Conservation (phyloP, 2,329 filamentous ascomycete species). For the Pseudopyricularia javanii region DNA sequence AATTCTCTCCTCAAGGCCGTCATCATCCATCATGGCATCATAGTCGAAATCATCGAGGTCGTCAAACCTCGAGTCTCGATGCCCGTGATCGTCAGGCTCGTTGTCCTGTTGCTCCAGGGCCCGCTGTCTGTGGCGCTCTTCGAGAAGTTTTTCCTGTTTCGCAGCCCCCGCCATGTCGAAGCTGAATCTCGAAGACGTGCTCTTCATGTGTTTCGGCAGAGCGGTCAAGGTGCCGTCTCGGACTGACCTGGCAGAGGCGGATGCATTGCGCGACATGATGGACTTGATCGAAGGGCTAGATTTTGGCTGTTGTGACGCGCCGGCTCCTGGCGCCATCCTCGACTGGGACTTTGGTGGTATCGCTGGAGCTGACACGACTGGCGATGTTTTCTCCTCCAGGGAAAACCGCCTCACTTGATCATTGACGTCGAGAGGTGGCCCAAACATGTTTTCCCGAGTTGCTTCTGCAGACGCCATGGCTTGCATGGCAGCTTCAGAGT, state of each 20-base stretch:
- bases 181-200: slow-evolving; percentile 68
- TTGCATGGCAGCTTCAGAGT: not conserved
- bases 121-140: slow-evolving; percentile 59
- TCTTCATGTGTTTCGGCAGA: slow-evolving; percentile 56
- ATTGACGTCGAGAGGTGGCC: not conserved
- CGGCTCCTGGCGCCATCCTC: not conserved
- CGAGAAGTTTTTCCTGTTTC: slow-evolving; percentile 54
- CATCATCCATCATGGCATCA: slow-evolving; percentile 53
- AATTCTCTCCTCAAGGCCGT: slow-evolving; percentile 54
- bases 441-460: not conserved
- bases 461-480: not conserved
- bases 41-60: slow-evolving; percentile 54
- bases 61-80: slow-evolving; percentile 42
- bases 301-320: not conserved
- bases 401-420: slow-evolving; percentile 5
- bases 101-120: slow-evolving; percentile 46
- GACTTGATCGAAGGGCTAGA: slow-evolving; percentile 19
- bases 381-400: slow-evolving; percentile 11
- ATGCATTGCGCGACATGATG: slow-evolving; percentile 38
- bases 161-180: slow-evolving; percentile 61
- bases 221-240: slow-evolving; percentile 31
- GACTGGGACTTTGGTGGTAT: slow-evolving; percentile 16
- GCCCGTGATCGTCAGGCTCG: slow-evolving; percentile 17
- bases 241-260: slow-evolving; percentile 33
- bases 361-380: slow-evolving; percentile 13